phyloP scores from a whole-genome alignment of 371 early-diverging fungal species.

The Ordospora colligata region DNA sequence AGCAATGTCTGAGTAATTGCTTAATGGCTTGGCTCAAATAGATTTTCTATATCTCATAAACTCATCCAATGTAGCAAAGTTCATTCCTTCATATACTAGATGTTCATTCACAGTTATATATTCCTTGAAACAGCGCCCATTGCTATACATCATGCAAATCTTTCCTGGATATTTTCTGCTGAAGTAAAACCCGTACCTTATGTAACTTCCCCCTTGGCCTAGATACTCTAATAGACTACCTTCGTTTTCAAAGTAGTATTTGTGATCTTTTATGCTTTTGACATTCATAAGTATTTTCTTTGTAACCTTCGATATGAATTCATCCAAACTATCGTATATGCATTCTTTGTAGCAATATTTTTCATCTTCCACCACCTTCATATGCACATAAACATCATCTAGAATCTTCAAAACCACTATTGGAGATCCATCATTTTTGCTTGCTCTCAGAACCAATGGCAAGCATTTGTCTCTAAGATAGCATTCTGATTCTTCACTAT shows the following conservation, averaged over 20 bases:
- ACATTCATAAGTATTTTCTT: constrained; percentile 13
- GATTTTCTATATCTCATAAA: constrained; percentile 41
- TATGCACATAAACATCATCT: constrained; percentile 7
- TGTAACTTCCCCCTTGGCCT: neutral
- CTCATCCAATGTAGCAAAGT: constrained; percentile 36
- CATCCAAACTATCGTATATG: constrained; percentile 33
- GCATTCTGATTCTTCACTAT: constrained; percentile 5
- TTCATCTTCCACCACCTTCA: constrained; percentile 11
- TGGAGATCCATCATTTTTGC: neutral
- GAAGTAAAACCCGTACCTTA: constrained; percentile 40
- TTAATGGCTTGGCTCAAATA: neutral
- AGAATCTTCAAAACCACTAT: constrained; percentile 1
- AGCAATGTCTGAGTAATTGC: neutral
- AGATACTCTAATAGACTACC: constrained; percentile 13
- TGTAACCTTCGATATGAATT: constrained; percentile 17
- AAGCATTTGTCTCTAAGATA: constrained; percentile 9
- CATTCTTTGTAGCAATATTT: constrained; percentile 3
- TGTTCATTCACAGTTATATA: constrained; percentile 24
- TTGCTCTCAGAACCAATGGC: constrained; percentile 9
- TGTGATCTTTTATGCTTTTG: constrained; percentile 23
- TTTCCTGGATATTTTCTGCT: constrained; percentile 39
- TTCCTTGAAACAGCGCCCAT: constrained; percentile 3
- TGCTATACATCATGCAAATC: constrained; percentile 25
- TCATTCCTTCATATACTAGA: constrained; percentile 30
- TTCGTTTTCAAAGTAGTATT: constrained; percentile 25